Evolutionary conservation across 2,329 filamentous ascomycete genomes (phyloP), one percentile per base, ranked within the genome.

Genomic region (Sphaceloma murrayae): DNA sequence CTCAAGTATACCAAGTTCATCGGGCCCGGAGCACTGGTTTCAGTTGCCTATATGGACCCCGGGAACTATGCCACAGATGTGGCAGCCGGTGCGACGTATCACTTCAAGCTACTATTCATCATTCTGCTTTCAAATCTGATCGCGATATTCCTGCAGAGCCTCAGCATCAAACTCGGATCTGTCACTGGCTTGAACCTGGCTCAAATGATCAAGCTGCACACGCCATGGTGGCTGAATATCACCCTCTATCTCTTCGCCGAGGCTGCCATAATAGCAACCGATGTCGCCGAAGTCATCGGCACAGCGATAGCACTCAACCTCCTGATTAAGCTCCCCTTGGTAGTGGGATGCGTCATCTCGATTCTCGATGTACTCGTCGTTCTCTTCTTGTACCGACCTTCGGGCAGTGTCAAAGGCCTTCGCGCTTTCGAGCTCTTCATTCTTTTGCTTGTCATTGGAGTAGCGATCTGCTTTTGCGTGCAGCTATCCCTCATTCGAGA

Each of bases 21-120:
- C 38, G 80, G 80, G 0, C 79, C 80, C 7, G 80, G 80, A 1
- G 81, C 82, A 56, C 75, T 84, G 62, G 61, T 70, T 24, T 60
- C 64, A 17, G 67, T 70, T 39, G 67, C 67, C 13, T 70, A 70
- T 53, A 70, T 70, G 39, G 67, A 70, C 54, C 67, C 67, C 7
- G 65, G 65, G 58, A 84, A 84, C 58, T 85, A 83, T 56, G 70
- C 79, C 1, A 84, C 80, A 13, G 80, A 80, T 58, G 74, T 83
- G 34, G 74, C 77, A 5, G 80, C 79, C 34, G 80, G 80, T 43
- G 77, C 80, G 3, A 68, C 72, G 1, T 82, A 78, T 58, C 70
- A 70, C 45, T 85, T 77, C 64, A 69, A 67, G 31, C 67, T 84
- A 27, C 70, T 85, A 3, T 83, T 83, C 62, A 68, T 84, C 52